These are phyloP conservation scores for Colletotrichum cereale DNA, from an alignment of 2,329 filamentous ascomycete genomes.

Conservation along the genomic window DNA sequence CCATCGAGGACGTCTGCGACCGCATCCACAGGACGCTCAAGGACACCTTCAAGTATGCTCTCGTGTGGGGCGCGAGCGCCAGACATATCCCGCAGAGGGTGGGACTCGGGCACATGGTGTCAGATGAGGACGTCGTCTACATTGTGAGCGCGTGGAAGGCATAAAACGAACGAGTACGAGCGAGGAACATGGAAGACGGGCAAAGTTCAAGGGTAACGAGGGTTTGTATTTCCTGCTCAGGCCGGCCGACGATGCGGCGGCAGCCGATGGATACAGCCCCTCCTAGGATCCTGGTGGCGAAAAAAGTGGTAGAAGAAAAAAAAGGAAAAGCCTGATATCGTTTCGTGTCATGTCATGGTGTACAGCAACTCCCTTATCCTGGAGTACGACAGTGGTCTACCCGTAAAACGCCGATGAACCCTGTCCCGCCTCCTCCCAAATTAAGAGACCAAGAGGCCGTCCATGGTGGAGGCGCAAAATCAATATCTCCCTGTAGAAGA, in stretches of 20 bases:
- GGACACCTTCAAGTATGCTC: constrained; percentile 98
- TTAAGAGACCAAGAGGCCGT: constrained; percentile 10
- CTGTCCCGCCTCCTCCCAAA: constrained; percentile 15
- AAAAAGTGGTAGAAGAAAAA: constrained; percentile 26
- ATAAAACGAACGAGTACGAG: constrained; percentile 48
- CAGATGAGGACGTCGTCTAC: constrained; percentile 77
- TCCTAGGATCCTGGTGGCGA: constrained; percentile 15
- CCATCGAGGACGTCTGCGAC: constrained; percentile 97
- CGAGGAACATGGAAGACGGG: not conserved
- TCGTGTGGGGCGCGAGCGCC: constrained; percentile 98
- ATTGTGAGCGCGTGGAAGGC: constrained; percentile 75
- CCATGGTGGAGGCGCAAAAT: constrained; percentile 12
- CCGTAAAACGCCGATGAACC: constrained; percentile 39
- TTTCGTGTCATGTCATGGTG: constrained; percentile 42
- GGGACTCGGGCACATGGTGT: constrained; percentile 84
- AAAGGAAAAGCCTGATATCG: constrained; percentile 40
- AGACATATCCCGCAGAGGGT: constrained; percentile 95
- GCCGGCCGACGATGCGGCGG: constrained; percentile 13
- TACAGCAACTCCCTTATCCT: constrained; percentile 35
- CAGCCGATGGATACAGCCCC: constrained; percentile 35
- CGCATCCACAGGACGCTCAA: constrained; percentile 93
- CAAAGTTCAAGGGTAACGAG: constrained; percentile 12
- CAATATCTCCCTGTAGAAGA: not conserved
- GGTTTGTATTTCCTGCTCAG: constrained; percentile 34
- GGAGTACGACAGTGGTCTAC: constrained; percentile 33